Conservation (phyloP, 345 rosid genomes). For the Geranium rotundifolium region DNA sequence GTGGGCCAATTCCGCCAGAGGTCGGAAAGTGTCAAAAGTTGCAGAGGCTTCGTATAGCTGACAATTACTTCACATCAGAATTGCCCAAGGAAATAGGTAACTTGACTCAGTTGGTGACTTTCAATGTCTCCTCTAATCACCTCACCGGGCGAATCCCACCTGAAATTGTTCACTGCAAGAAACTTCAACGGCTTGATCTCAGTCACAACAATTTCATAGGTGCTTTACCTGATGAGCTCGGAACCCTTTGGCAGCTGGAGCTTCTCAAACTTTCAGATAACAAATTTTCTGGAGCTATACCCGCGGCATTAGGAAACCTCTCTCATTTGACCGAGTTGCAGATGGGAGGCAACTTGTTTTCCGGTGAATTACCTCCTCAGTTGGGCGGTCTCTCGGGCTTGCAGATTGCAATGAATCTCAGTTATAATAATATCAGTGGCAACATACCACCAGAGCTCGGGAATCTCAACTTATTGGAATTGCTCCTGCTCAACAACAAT, state of each 20-base stretch:
- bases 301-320: slow-evolving; percentile 56
- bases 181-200: slow-evolving; percentile 89
- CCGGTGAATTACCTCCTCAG: slow-evolving; percentile 61
- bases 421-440: slow-evolving; percentile 64
- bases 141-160: slow-evolving; percentile 56
- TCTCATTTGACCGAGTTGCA: slow-evolving; percentile 72
- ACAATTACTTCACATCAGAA: slow-evolving; percentile 46
- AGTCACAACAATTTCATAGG: slow-evolving; percentile 54
- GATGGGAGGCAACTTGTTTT: slow-evolving; percentile 86
- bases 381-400: slow-evolving; percentile 71
- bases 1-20: slow-evolving; percentile 62
- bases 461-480: slow-evolving; percentile 50
- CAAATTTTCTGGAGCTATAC: slow-evolving; percentile 61
- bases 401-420: slow-evolving; percentile 89
- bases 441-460: slow-evolving; percentile 70
- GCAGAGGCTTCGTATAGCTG: slow-evolving; percentile 70
- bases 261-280: slow-evolving; percentile 78
- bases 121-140: slow-evolving; percentile 70
- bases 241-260: slow-evolving; percentile 68
- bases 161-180: slow-evolving; percentile 57
- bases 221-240: slow-evolving; percentile 60
- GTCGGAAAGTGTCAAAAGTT: slow-evolving; percentile 55
- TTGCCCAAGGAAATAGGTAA: slow-evolving; percentile 70
- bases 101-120: slow-evolving; percentile 62
- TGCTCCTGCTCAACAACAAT: slow-evolving; percentile 65